Base-by-base conservation (phyloP, 768 basidiomycete genomes). In the Boletus edulis region DNA sequence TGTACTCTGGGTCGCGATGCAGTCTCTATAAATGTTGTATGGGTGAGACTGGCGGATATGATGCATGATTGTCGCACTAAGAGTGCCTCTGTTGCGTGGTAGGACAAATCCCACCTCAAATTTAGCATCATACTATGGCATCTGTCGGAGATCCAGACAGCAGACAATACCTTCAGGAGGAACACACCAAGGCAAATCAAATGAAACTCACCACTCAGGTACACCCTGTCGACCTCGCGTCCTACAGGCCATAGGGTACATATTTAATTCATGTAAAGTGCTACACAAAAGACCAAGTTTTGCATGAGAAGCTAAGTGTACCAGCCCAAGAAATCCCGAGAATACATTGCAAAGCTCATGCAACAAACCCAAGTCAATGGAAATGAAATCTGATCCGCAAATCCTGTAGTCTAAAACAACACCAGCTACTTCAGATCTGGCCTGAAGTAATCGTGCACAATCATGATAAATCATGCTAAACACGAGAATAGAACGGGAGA, bases 391-490 rank as follows among this genome's bases (percentile, higher is more conserved):
- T 32, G 50, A 54, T 32, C 45, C 37, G 24, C 9, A 18, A 53
- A 52, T 22, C 37, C 47, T 49, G 2, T 46, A 56, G 29, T 9
- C 17, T 46, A 39, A 46, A 55, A 56, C 52, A 59, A 49, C 51
- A 43, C 35, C 42, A 46, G 38, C 44, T 18, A 35, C 51, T 63
- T 49, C 51, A 57, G 57, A 32, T 44, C 61, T 49, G 12, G 55
- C 40, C 51, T 55, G 55, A 34, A 58, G 53, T 34, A 37, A 24
- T 51, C 24, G 39, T 40, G 1, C 18, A 46, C 29, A 37, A 51
- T 50, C 52, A 20, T 27, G 29, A 55, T 59, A 56, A 55, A 52
- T 67, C 51, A 59, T 18, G 22, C 62, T 57, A 58, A 57, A 63
- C 14, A 55, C 5, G 24, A 44, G 12, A 29, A 15, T 51, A 32